Conservation (phyloP, 1,284 basidiomycete genomes). For the Boletus subluridellus region DNA sequence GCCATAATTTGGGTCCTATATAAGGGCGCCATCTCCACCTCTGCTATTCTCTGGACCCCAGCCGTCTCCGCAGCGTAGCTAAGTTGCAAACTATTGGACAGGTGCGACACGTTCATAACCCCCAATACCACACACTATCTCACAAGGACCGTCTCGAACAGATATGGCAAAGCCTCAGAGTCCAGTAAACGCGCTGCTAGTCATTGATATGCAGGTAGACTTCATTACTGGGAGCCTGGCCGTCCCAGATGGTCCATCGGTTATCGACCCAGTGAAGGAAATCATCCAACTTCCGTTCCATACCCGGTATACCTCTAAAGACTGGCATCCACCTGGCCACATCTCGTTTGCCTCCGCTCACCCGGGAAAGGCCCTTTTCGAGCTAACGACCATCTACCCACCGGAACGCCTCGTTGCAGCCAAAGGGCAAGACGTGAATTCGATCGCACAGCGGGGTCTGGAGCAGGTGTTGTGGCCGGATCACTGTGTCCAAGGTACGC, state of each 20-base stretch:
- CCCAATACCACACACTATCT: background rate
- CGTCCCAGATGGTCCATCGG: conserved; percentile 41
- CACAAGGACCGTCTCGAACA: conserved; percentile 1
- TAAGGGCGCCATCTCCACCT: background rate
- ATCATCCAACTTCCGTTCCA: conserved; percentile 44
- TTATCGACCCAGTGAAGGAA: conserved; percentile 41
- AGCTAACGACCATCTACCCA: conserved; percentile 39
- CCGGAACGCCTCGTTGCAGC: conserved; percentile 34
- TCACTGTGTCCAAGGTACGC: conserved; percentile 46
- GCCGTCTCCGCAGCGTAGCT: background rate
- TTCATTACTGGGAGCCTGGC: conserved; percentile 46
- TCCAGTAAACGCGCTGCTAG: conserved; percentile 27
- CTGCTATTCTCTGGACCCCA: background rate
- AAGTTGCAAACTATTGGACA: background rate
- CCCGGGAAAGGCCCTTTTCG: conserved; percentile 32
- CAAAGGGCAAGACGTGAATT: conserved; percentile 16
- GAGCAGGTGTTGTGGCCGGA: conserved; percentile 52
- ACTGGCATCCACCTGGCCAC: conserved; percentile 48
- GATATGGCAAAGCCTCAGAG: conserved; percentile 17
- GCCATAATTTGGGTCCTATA: background rate
- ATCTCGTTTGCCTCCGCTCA: conserved; percentile 51
- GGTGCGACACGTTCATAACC: background rate
- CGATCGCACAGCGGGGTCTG: conserved; percentile 28
- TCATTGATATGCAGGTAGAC: conserved; percentile 34
- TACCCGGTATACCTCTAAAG: conserved; percentile 44